Evolutionary conservation across 169 alveolate species (phyloP).

Genomic region (Plasmodium cynomolgi): DNA sequence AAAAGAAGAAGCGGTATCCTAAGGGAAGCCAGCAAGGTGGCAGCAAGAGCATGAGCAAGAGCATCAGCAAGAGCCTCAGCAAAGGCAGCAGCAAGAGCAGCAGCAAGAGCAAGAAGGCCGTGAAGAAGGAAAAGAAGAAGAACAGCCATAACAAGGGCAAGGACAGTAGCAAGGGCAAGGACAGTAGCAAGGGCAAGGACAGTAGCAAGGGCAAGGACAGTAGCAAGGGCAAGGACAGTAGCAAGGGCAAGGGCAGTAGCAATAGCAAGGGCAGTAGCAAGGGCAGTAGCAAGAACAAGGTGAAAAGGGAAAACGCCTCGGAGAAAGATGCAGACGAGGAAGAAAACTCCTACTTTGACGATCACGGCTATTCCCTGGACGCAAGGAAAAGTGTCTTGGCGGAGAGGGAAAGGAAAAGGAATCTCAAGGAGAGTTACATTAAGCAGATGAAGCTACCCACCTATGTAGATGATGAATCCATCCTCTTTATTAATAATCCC

Average conservation of each 20-base stretch:
- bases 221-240: neutral
- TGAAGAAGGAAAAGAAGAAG: neutral
- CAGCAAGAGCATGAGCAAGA: neutral
- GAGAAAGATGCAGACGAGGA: neutral
- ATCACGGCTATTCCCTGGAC: neutral
- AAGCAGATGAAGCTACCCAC: conserved; percentile 53
- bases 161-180: neutral
- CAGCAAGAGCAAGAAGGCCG: neutral
- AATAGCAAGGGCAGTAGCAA: neutral
- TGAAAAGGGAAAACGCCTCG: neutral
- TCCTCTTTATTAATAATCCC: conserved; percentile 52
- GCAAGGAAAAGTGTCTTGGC: conserved; percentile 28
- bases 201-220: neutral
- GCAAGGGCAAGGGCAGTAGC: neutral
- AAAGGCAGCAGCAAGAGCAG: neutral
- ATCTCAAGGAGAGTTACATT: conserved; percentile 36
- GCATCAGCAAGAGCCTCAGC: neutral
- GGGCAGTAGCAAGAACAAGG: neutral
- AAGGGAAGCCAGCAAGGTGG: neutral
- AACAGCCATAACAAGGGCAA: too few relatives aligned
- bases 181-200: neutral
- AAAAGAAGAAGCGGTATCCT: neutral
- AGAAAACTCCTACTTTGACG: conserved; percentile 22
- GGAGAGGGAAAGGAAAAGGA: conserved; percentile 37
- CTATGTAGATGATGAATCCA: conserved; percentile 73